A percentile compares a stretch with the other conserved stretches of the same genome.
Evolutionary conservation across 768 basidiomycete species (phyloP).

Genomic region (Suillus brevipes): DNA sequence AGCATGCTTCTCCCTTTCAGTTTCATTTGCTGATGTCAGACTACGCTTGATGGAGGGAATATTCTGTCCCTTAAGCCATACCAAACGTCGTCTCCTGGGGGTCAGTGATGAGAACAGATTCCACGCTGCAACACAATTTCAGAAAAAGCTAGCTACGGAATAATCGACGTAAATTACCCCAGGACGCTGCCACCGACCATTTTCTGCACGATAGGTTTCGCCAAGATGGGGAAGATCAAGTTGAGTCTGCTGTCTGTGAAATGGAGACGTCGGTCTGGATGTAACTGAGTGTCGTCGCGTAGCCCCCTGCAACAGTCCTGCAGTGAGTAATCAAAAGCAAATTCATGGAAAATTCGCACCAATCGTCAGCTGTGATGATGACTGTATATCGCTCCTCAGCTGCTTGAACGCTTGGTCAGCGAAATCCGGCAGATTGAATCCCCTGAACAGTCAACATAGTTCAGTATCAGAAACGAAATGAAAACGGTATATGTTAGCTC

Average conservation of each 20-base stretch:
- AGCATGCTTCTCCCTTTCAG: no score
- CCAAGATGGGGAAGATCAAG: slow-evolving; percentile 66
- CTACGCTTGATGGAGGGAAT: no score
- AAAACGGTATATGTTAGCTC: slow-evolving; percentile 47
- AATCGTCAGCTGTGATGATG: slow-evolving; percentile 56
- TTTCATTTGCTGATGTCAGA: no score
- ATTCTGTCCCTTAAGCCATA: no score
- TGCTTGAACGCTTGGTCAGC: slow-evolving; percentile 69
- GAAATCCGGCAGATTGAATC: slow-evolving; percentile 62
- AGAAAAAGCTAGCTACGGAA: slow-evolving; percentile 8
- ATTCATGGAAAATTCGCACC: slow-evolving; percentile 42
- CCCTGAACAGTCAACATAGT: slow-evolving; percentile 36
- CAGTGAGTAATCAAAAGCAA: slow-evolving; percentile 7
- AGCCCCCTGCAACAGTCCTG: slow-evolving; percentile 48
- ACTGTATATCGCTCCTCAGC: slow-evolving; percentile 58
- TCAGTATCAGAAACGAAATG: background rate
- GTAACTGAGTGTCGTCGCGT: slow-evolving; percentile 60
- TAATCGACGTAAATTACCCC: slow-evolving; percentile 48
- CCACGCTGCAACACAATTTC: slow-evolving; percentile 40
- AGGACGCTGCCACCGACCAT: slow-evolving; percentile 61
- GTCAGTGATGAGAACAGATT: slow-evolving; percentile 60
- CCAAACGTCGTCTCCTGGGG: slow-evolving; percentile 60
- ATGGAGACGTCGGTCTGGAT: slow-evolving; percentile 57
- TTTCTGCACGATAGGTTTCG: slow-evolving; percentile 73
- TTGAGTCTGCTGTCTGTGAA: slow-evolving; percentile 60